Conservation (phyloP, 345 rosid species). For the Bretschneidera sinensis region DNA sequence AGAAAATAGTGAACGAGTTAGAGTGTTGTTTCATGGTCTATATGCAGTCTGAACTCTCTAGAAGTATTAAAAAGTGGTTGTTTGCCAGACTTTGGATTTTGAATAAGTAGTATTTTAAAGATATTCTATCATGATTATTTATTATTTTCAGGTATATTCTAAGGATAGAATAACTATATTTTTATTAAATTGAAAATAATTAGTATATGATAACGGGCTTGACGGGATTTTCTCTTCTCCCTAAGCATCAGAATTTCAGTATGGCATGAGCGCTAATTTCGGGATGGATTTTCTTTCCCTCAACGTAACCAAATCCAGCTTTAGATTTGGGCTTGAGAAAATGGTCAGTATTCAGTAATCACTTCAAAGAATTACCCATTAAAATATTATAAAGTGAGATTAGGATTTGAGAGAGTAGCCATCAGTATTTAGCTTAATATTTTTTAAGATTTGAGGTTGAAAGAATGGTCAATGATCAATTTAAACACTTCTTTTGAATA, state of each 20-base stretch:
- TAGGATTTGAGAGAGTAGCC: too few species aligned
- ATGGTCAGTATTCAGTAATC: too few species aligned
- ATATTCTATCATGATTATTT: conserved; percentile 55
- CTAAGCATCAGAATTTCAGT: too few species aligned
- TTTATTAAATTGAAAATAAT: not conserved
- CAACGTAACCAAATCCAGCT: too few species aligned
- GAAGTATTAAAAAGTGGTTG: conserved; percentile 15
- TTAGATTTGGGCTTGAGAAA: too few species aligned
- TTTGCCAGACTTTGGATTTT: conserved; percentile 21
- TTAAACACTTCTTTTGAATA: too few species aligned
- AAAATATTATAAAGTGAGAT: too few species aligned
- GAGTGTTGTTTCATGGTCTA: conserved; percentile 36
- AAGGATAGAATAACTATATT: not conserved
- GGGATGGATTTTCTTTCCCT: too few species aligned
- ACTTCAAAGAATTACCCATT: too few species aligned
- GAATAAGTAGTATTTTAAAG: conserved; percentile 39
- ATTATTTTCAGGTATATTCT: conserved; percentile 41
- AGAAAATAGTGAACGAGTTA: conserved; percentile 22
- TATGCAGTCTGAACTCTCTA: conserved; percentile 29
- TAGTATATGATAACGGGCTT: not conserved
- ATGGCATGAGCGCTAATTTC: conserved; percentile 25
- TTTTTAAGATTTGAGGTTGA: too few species aligned
- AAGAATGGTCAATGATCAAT: too few species aligned
- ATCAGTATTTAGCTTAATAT: too few species aligned
- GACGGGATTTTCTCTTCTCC: not conserved